phyloP scores from a whole-genome alignment of 2,329 filamentous ascomycete genomes.

The Colletotrichum somersetense region DNA sequence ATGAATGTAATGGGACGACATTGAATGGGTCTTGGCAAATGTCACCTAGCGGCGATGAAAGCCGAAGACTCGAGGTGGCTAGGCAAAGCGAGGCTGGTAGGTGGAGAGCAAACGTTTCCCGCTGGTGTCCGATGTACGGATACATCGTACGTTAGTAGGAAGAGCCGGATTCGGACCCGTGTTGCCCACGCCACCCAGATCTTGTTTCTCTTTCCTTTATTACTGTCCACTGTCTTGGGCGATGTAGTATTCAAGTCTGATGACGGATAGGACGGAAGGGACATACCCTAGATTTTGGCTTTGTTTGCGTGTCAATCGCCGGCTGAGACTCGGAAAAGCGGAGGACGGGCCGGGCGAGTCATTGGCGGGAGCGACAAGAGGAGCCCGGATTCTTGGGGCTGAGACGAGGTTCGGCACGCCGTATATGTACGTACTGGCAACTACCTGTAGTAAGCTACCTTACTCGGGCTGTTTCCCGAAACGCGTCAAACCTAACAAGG shows the following conservation, averaged over 20 bases:
- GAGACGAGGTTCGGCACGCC: neutral
- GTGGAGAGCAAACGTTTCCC: neutral
- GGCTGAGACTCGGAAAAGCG: slow-evolving; percentile 28
- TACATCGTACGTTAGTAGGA: neutral
- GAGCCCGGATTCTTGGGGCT: neutral
- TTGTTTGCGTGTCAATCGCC: slow-evolving; percentile 22
- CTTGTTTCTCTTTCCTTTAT: neutral
- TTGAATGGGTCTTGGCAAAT: slow-evolving; percentile 23
- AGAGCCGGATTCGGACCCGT: slow-evolving; percentile 13
- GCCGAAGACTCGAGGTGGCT: slow-evolving; percentile 9
- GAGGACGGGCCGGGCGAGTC: slow-evolving; percentile 35
- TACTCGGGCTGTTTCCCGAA: neutral
- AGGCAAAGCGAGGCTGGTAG: slow-evolving; percentile 19
- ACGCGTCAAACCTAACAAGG: neutral
- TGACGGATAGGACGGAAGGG: slow-evolving; percentile 6
- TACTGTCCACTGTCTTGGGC: neutral
- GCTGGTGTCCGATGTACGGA: neutral
- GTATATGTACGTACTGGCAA: neutral
- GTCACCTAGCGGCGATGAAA: slow-evolving; percentile 16
- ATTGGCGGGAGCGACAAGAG: slow-evolving; percentile 8
- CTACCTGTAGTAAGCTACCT: neutral
- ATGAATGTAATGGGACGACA: slow-evolving; percentile 17
- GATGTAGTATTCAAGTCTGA: neutral
- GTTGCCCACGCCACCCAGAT: slow-evolving; percentile 18
- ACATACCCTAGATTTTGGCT: slow-evolving; percentile 10